phyloP scores from a whole-genome alignment of 768 basidiomycete species.

The Tubosaeta brunneosetosa region DNA sequence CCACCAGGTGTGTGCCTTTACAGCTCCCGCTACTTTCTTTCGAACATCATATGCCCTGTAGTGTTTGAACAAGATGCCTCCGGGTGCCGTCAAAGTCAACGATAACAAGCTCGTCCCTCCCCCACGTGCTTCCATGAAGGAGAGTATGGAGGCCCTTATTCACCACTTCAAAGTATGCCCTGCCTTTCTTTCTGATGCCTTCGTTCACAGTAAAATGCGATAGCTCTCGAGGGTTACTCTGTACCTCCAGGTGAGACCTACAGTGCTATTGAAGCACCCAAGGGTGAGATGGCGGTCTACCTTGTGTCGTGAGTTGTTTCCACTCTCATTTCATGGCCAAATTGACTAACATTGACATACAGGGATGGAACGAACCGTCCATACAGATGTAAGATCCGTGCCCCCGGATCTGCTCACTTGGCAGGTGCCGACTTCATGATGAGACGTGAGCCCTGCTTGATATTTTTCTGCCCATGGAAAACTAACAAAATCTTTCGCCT shows the following conservation, averaged over 20 bases:
- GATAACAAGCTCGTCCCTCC: conserved; percentile 97
- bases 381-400: conserved; percentile 95
- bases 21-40: background rate
- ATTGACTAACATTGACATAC: background rate
- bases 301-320: conserved; percentile 74
- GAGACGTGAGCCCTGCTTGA: conserved; percentile 60
- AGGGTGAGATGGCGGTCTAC: conserved; percentile 99
- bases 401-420: conserved; percentile 93
- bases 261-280: conserved; percentile 95
- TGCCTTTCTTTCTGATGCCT: background rate
- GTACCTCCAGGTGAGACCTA: conserved; percentile 98
- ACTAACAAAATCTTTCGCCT: conserved; percentile 3
- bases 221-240: conserved; percentile 93
- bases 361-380: conserved; percentile 95
- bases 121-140: conserved; percentile 97
- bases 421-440: conserved; percentile 98
- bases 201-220: conserved; percentile 2
- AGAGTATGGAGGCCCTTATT: conserved; percentile 96
- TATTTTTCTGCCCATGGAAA: background rate
- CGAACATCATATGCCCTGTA: conserved; percentile 29
- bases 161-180: conserved; percentile 89
- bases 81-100: conserved; percentile 89
- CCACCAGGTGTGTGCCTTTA: conserved; percentile 47
- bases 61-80: conserved; percentile 96
- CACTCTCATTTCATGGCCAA: background rate